Evolutionary conservation across 2,329 filamentous ascomycete species (phyloP).

Genomic region (Elsinoe batatas): DNA sequence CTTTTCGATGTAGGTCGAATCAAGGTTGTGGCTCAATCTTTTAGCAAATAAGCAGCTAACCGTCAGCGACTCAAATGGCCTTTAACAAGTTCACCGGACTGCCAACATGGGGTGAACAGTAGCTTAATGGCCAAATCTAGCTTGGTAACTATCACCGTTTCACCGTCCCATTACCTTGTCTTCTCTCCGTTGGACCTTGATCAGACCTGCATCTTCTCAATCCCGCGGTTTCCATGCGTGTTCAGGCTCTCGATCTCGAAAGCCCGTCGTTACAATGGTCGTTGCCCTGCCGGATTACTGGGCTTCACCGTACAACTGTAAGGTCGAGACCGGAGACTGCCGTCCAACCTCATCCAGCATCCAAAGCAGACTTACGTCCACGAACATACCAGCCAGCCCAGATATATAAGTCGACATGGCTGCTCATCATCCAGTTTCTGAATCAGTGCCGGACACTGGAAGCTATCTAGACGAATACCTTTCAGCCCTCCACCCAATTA

Average conservation of each 20-base stretch:
- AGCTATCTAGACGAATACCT: slow-evolving; percentile 10
- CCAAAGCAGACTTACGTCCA: too few relatives aligned
- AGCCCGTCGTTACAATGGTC: background rate
- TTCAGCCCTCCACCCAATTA: slow-evolving; percentile 8
- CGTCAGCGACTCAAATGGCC: background rate
- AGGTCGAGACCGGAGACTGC: background rate
- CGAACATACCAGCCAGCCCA: background rate
- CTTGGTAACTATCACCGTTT: background rate
- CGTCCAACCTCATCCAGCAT: background rate
- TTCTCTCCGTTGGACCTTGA: background rate
- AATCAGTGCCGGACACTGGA: slow-evolving; percentile 11
- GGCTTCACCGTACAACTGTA: background rate
- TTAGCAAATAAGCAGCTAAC: background rate
- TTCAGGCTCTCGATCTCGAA: background rate
- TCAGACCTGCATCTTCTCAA: background rate
- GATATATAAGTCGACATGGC: background rate
- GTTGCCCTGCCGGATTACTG: background rate
- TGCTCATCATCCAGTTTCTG: background rate
- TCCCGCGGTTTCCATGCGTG: background rate
- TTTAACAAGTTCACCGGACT: background rate
- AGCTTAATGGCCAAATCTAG: slow-evolving; percentile 1
- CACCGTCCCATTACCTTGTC: slow-evolving; percentile 3
- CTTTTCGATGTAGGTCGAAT: too few relatives aligned
- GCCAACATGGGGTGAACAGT: background rate
- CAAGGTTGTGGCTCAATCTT: background rate